These are phyloP conservation scores for Lactarius hengduanensis DNA, from an alignment of 768 basidiomycete genomes.

Conservation along the genomic window DNA sequence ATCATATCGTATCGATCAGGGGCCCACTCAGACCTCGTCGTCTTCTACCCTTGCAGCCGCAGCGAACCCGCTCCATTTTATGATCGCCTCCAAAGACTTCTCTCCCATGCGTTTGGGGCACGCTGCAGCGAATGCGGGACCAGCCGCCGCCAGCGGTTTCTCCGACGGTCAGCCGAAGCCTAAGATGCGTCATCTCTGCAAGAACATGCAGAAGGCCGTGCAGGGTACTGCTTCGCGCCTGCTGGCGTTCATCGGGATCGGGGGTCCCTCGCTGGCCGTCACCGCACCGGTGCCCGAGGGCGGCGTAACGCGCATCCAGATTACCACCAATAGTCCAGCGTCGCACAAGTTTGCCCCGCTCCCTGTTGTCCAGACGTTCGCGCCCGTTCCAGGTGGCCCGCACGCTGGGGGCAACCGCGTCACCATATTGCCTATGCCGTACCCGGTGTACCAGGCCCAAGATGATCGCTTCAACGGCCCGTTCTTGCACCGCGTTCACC, in stretches of 20 bases:
- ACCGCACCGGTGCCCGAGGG: slow-evolving; percentile 4
- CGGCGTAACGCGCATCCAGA: slow-evolving; percentile 8
- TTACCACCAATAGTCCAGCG: background rate
- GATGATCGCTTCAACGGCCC: slow-evolving; percentile 28
- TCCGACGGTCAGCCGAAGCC: slow-evolving; percentile 11
- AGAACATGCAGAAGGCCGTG: slow-evolving; percentile 25
- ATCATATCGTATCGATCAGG: slow-evolving; percentile 1
- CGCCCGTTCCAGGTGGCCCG: background rate
- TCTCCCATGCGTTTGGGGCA: slow-evolving; percentile 25
- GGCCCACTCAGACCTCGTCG: background rate
- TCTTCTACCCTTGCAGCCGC: slow-evolving; percentile 5
- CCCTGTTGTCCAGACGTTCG: background rate
- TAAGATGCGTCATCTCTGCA: slow-evolving; percentile 26
- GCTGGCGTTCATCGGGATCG: slow-evolving; percentile 20
- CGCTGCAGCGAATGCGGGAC: slow-evolving; percentile 10
- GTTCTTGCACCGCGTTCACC: slow-evolving; percentile 50
- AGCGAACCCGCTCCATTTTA: slow-evolving; percentile 18
- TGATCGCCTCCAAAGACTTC: slow-evolving; percentile 18
- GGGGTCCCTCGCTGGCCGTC: slow-evolving; percentile 5
- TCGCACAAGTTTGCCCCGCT: background rate
- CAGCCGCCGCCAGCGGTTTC: background rate
- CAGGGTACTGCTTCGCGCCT: slow-evolving; percentile 19
- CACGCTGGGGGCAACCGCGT: background rate
- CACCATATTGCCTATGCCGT: background rate
- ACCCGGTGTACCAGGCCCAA: slow-evolving; percentile 30